Evolutionary conservation across 257 asterid genomes (phyloP).

Genomic region (Nicotiana benthamiana): DNA sequence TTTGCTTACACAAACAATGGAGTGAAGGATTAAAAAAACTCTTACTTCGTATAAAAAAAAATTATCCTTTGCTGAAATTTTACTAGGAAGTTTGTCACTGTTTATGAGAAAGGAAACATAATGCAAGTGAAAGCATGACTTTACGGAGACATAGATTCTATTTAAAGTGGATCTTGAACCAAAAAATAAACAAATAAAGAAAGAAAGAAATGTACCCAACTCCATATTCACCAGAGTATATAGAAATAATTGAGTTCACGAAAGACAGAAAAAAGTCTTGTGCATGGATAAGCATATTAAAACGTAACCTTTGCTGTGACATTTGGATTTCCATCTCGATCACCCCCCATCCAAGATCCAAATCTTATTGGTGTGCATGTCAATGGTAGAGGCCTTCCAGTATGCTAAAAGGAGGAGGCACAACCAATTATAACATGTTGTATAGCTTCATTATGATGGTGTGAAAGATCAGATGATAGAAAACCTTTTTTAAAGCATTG

Average conservation of each 20-base stretch:
- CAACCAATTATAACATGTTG: constrained; percentile 10
- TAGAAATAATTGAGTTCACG: neutral
- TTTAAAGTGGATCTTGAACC: neutral
- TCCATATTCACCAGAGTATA: neutral
- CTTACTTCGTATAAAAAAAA: neutral
- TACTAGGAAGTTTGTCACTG: neutral
- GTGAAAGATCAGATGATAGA: constrained; percentile 8
- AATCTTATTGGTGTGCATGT: constrained; percentile 95
- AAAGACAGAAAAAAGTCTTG: neutral
- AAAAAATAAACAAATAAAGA: neutral
- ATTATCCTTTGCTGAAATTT: neutral
- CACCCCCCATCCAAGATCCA: constrained; percentile 99
- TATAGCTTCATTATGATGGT: constrained; percentile 8
- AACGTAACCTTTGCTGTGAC: constrained; percentile 86
- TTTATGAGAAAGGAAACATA: neutral
- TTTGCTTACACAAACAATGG: neutral
- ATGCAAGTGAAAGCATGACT: neutral
- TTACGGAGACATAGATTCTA: neutral
- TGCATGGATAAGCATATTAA: neutral
- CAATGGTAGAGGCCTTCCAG: constrained; percentile 88
- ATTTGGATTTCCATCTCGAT: constrained; percentile 97
- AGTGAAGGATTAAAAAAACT: neutral
- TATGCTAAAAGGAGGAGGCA: constrained; percentile 50
- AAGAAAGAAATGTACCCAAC: neutral
- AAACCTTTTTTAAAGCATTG: constrained; percentile 89